Percentiles rank a stretch among this genome's conserved stretches.
Conservation (phyloP, 257 asterid genomes). For the Nicotiana noctiflora region DNA sequence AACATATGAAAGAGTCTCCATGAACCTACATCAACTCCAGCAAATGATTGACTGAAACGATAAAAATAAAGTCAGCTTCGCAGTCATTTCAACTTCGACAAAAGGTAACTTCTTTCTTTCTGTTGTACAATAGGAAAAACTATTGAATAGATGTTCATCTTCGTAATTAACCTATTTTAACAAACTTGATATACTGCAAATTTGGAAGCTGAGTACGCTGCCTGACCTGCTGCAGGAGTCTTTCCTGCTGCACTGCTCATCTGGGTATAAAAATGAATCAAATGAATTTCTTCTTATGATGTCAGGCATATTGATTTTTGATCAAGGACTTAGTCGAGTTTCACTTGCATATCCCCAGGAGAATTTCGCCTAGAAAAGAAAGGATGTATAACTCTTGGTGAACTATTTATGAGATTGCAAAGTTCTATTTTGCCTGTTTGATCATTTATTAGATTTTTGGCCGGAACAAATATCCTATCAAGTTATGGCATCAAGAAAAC, state of each 20-base stretch:
- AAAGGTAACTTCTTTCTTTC: no score
- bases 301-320: not conserved
- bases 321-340: not conserved
- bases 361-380: not conserved
- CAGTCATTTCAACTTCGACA: no score
- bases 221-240: constrained; percentile 98
- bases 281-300: not conserved
- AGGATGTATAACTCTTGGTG: not conserved
- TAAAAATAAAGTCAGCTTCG: no score
- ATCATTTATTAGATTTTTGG: not conserved
- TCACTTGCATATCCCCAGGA: constrained; percentile 7
- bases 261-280: constrained; percentile 33
- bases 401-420: not conserved
- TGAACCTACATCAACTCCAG: no score
- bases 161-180: no score
- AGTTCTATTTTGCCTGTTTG: not conserved
- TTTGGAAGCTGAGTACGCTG: constrained; percentile 88
- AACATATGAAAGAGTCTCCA: no score
- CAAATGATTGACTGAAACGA: no score
- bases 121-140: no score
- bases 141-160: no score
- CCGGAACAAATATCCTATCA: not conserved
- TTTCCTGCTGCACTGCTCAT: constrained; percentile 99
- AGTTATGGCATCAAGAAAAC: not conserved
- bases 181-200: no score